These are phyloP conservation scores for Tylopilus sp. DNA, from an alignment of 768 basidiomycete species.

Conservation along the genomic window DNA sequence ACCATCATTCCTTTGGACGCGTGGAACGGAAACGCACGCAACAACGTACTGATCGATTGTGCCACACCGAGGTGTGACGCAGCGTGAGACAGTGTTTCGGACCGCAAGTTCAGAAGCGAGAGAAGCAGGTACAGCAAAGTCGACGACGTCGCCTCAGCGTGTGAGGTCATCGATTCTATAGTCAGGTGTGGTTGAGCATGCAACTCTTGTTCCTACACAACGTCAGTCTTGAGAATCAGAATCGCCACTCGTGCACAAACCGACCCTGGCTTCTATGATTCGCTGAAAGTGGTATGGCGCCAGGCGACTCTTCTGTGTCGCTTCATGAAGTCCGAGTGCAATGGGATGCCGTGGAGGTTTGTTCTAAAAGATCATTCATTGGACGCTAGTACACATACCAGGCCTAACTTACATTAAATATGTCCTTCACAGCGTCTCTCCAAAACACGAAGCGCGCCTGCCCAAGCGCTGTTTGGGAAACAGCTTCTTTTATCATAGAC, in stretches of 20 bases:
- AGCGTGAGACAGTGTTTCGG: slow-evolving; percentile 63
- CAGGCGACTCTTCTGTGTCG: slow-evolving; percentile 46
- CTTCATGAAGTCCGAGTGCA: slow-evolving; percentile 65
- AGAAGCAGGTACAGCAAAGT: slow-evolving; percentile 75
- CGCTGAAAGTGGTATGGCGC: slow-evolving; percentile 77
- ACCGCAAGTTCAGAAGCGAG: slow-evolving; percentile 57
- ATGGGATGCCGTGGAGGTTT: slow-evolving; percentile 80
- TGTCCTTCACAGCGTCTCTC: slow-evolving; percentile 72
- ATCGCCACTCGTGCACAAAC: slow-evolving; percentile 20
- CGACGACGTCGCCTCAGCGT: slow-evolving; percentile 79
- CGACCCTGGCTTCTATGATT: slow-evolving; percentile 80
- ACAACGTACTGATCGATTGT: slow-evolving; percentile 64
- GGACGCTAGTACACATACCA: slow-evolving; percentile 1
- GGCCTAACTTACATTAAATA: slow-evolving; percentile 52
- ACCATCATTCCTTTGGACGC: slow-evolving; percentile 66
- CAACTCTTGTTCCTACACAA: slow-evolving; percentile 60
- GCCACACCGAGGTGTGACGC: slow-evolving; percentile 80
- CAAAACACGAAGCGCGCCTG: slow-evolving; percentile 86
- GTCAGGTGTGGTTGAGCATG: slow-evolving; percentile 63
- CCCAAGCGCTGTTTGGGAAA: slow-evolving; percentile 72
- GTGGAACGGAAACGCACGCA: slow-evolving; percentile 78
- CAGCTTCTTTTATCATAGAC: slow-evolving; percentile 70
- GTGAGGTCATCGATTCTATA: slow-evolving; percentile 60
- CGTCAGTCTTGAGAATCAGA: slow-evolving; percentile 20
- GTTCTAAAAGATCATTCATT: slow-evolving; percentile 42